Base-by-base conservation (phyloP, 1,139 yeast species). In the Suhomyces maxii region DNA sequence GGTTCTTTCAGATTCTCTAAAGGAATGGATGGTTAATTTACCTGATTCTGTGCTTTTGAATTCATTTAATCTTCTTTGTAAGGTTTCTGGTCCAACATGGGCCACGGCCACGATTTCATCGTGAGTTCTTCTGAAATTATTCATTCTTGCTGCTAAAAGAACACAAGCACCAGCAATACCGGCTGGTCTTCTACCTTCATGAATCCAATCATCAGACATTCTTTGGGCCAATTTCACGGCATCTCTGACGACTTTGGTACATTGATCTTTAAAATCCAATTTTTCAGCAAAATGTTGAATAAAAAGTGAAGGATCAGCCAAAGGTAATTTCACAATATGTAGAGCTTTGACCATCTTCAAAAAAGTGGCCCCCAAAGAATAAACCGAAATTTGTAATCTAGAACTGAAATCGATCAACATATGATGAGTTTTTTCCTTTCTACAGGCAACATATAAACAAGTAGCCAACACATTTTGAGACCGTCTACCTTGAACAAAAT, bases 151-250 rank as follows among this genome's bases (percentile, higher is more conserved):
- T 0, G 99, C 99, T 44, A 93, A 69, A 41, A 95, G 66, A 2
- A 93, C 78, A 66, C 98, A 90, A 0, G 99, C 99, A 28, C 99
- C 99, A 0, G 99, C 99, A 43, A 93, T 82, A 59, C 99, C 99
- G 0, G 99, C 98, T 0, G 99, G 99, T 51, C 99, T 78, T 62
- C 99, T 80, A 32, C 99, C 99, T 64, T 89, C 95, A 60, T 86
- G 88, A 53, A 93, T 87, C 97, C 98, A 93, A 63, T 93, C 99
- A 42, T 84, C 80, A 23, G 91, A 78, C 99, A 93, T 93, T 56
- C 97, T 76, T 59, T 83, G 89, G 1, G 96, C 96, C 34, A 93
- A 70, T 55, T 85, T 82, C 8, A 84, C 84, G 0, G 99, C 98
- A 64, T 95, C 99, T 46, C 79, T 79, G 31, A 88, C 85, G 12